These are phyloP conservation scores for Rugonectria rugulosa DNA, from an alignment of 2,329 filamentous ascomycete genomes.

Conservation along the genomic window DNA sequence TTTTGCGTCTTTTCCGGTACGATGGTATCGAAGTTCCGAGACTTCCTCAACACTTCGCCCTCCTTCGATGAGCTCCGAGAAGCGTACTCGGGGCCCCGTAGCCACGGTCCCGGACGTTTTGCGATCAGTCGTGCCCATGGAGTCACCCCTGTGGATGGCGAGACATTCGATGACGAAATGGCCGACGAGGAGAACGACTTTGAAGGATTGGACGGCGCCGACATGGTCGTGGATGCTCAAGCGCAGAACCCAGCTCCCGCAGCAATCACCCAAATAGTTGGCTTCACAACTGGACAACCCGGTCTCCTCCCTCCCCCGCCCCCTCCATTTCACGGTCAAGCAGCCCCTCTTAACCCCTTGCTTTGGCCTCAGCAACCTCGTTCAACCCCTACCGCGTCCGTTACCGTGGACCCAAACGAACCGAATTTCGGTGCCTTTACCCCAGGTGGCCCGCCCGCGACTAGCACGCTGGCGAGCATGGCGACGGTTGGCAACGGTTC, in stretches of 20 bases:
- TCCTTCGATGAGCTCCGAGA: slow-evolving; percentile 56
- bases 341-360: no score
- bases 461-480: slow-evolving; percentile 39
- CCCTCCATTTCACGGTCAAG: slow-evolving; percentile 12
- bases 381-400: no score
- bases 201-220: slow-evolving; percentile 49
- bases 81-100: slow-evolving; percentile 28
- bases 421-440: slow-evolving; percentile 41
- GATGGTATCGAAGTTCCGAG: slow-evolving; percentile 79
- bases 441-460: slow-evolving; percentile 26
- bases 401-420: no score
- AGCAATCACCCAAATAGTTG: no score
- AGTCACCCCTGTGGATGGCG: slow-evolving; percentile 37
- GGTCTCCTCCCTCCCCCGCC: slow-evolving; percentile 41
- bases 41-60: slow-evolving; percentile 72
- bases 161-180: slow-evolving; percentile 52
- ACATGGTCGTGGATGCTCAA: slow-evolving; percentile 48
- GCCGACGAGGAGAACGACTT: slow-evolving; percentile 55
- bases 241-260: slow-evolving; percentile 40
- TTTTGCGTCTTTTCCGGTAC: slow-evolving; percentile 97
- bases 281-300: no score
- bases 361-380: no score
- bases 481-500: slow-evolving; percentile 38
- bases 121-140: not conserved
- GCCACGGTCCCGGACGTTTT: not conserved